A percentile compares a stretch with the other conserved stretches of the same genome.
phyloP scores from a whole-genome alignment of 208 protist species.

The Wallacemonas sp. region DNA sequence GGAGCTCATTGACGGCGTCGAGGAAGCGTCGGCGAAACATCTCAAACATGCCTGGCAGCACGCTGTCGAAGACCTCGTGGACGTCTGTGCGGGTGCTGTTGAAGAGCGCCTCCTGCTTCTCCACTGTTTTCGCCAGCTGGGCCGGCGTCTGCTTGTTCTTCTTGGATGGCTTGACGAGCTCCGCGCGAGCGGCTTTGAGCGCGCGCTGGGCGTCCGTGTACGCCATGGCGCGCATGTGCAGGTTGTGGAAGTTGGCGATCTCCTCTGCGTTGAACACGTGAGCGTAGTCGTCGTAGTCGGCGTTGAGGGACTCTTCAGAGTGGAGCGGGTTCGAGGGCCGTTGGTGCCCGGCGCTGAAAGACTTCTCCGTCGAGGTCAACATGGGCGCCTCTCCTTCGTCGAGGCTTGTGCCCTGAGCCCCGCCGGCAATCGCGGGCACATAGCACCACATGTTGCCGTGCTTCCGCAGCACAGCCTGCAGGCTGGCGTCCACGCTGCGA shows the following conservation, averaged over 20 bases:
- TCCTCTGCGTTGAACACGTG: neutral
- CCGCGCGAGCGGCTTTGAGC: neutral
- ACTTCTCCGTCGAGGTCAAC: constrained; percentile 7
- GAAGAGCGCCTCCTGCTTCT: neutral
- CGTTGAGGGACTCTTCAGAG: neutral
- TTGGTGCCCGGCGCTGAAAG: neutral
- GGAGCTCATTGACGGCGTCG: neutral
- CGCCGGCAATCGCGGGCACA: neutral
- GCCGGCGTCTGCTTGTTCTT: neutral
- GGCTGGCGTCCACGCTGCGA: neutral
- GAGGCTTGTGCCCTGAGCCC: neutral
- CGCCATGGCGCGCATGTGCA: neutral
- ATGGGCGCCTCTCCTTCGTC: neutral
- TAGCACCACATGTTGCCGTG: neutral
- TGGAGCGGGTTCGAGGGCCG: neutral
- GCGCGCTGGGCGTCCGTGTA: neutral
- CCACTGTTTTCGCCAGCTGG: constrained; percentile 7
- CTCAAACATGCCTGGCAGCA: neutral
- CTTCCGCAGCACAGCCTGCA: neutral
- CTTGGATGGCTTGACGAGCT: constrained; percentile 20
- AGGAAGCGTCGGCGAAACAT: neutral
- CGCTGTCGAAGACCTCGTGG: neutral
- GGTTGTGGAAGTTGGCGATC: constrained; percentile 1
- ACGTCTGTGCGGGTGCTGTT: neutral
- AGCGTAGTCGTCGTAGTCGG: neutral